These are phyloP conservation scores for Picea sitchensis DNA, from an alignment of 75 land plant genomes.

Conservation along the genomic window DNA sequence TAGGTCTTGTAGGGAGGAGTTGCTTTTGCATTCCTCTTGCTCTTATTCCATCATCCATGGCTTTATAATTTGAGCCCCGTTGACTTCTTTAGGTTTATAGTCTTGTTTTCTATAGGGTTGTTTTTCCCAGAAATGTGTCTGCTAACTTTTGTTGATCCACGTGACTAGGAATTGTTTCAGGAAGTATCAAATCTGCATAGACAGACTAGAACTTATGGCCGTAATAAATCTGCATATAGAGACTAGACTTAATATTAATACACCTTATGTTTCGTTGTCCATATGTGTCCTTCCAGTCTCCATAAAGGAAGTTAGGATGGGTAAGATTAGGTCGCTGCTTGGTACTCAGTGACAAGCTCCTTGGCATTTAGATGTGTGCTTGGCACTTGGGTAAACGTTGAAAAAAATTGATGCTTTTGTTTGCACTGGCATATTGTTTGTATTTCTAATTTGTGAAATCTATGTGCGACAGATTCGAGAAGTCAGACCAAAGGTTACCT, in stretches of 20 bases:
- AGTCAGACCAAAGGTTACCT: constrained; percentile 62
- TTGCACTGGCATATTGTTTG: background rate
- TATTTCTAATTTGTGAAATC: background rate
- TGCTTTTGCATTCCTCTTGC: too few relatives aligned
- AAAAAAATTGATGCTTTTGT: background rate
- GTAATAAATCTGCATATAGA: background rate
- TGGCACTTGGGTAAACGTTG: background rate
- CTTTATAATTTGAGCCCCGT: background rate
- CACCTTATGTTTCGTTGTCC: background rate
- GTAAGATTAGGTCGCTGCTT: background rate
- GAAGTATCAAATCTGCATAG: too few relatives aligned
- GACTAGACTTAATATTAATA: background rate
- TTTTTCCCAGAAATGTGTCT: background rate
- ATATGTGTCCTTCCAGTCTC: background rate
- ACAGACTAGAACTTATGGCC: too few relatives aligned
- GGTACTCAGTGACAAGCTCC: background rate
- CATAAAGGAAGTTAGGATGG: background rate
- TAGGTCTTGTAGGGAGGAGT: too few relatives aligned
- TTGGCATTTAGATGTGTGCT: background rate
- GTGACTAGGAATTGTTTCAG: too few relatives aligned
- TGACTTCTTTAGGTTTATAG: background rate
- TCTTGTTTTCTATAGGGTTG: background rate
- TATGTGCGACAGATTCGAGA: constrained; percentile 41
- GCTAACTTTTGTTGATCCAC: background rate
- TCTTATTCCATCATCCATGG: too few relatives aligned